Percentiles rank a stretch among this genome's conserved stretches.
These are phyloP conservation scores for Nakazawaea pomicola DNA, from an alignment of 805 yeast genomes.

Conservation along the genomic window DNA sequence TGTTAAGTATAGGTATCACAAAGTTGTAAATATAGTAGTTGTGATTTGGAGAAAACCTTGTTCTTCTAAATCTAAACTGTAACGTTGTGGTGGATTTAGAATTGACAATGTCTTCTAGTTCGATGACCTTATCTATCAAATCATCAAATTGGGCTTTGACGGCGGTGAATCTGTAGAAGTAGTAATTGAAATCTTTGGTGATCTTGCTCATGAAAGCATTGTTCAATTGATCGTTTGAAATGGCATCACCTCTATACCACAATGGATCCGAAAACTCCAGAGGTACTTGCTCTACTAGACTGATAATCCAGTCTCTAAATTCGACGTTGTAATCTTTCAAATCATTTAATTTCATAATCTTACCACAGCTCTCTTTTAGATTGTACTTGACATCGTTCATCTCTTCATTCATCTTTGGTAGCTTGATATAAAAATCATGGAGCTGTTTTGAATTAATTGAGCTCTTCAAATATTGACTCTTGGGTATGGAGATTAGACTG, in stretches of 20 bases:
- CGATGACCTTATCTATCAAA: constrained; percentile 41
- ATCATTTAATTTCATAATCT: constrained; percentile 47
- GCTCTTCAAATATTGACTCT: constrained; percentile 23
- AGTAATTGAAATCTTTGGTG: constrained; percentile 45
- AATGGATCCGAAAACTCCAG: constrained; percentile 28
- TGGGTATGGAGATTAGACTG: constrained; percentile 67
- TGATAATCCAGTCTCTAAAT: constrained; percentile 62
- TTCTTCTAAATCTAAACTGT: constrained; percentile 23
- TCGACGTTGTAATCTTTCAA: constrained; percentile 40
- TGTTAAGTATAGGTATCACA: constrained; percentile 40
- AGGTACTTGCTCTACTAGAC: constrained; percentile 43
- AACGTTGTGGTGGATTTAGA: constrained; percentile 31
- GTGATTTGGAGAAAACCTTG: constrained; percentile 32
- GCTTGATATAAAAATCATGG: constrained; percentile 36
- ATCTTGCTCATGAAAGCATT: constrained; percentile 43
- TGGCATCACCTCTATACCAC: constrained; percentile 21
- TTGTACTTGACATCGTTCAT: constrained; percentile 59
- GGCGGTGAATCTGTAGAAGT: constrained; percentile 48
- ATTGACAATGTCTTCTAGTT: constrained; percentile 53
- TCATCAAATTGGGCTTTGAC: constrained; percentile 52
- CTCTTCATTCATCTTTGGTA: constrained; percentile 55
- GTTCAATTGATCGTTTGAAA: constrained; percentile 29
- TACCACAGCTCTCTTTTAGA: constrained; percentile 58
- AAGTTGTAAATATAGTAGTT: constrained; percentile 37
- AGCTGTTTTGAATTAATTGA: constrained; percentile 3